Percentiles rank a stretch among this genome's conserved stretches.
These are phyloP conservation scores for Cytospora leucostoma DNA, from an alignment of 2,329 filamentous ascomycete genomes.

Conservation along the genomic window DNA sequence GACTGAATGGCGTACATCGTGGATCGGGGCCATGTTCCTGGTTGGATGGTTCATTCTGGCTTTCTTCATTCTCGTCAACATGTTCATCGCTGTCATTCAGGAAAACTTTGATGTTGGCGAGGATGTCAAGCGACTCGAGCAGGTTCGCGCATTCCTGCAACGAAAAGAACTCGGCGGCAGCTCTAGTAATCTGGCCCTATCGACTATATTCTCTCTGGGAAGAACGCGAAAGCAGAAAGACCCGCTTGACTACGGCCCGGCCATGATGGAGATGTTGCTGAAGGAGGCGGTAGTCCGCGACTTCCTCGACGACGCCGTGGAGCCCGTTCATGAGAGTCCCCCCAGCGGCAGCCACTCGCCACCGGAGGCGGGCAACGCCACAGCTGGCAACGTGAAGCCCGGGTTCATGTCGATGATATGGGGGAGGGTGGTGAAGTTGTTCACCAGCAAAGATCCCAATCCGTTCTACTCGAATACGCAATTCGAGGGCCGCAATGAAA, in stretches of 20 bases:
- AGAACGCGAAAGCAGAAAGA: constrained; percentile 67
- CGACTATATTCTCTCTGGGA: constrained; percentile 67
- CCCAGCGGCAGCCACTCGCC: constrained; percentile 40
- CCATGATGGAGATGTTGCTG: constrained; percentile 91
- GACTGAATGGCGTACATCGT: constrained; percentile 68
- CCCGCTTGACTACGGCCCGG: constrained; percentile 87
- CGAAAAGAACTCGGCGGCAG: constrained; percentile 80
- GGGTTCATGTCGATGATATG: constrained; percentile 63
- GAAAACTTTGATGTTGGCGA: constrained; percentile 99
- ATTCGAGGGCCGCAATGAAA: constrained; percentile 73
- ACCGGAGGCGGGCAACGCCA: constrained; percentile 35
- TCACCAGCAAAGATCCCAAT: constrained; percentile 77
- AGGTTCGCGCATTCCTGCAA: constrained; percentile 92
- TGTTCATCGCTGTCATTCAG: constrained; percentile 99
- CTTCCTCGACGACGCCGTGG: constrained; percentile 78
- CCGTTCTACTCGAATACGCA: constrained; percentile 83
- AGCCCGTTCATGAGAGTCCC: constrained; percentile 43
- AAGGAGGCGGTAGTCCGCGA: constrained; percentile 95
- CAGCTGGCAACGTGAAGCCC: constrained; percentile 51
- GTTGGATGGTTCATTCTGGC: constrained; percentile 95
- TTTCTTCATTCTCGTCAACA: constrained; percentile 95
- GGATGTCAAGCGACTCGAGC: constrained; percentile 94
- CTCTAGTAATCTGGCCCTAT: constrained; percentile 73
- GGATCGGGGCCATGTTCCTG: constrained; percentile 89
- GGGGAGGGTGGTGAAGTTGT: constrained; percentile 57